Base-by-base conservation (phyloP, 2,329 filamentous ascomycete species). In the Stemphylium beticola region DNA sequence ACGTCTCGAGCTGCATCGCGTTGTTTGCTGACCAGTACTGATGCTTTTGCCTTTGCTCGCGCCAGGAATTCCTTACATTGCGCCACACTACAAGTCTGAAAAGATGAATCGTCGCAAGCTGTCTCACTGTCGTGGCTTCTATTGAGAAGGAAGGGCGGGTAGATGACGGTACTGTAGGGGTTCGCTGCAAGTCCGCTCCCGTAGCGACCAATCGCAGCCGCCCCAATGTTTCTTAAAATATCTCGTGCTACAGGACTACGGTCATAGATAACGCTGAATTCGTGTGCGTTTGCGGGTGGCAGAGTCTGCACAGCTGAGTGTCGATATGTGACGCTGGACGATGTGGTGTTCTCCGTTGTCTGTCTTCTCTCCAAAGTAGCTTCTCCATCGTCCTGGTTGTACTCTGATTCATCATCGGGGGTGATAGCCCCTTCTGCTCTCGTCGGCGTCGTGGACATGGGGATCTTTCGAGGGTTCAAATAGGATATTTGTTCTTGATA, bases 301-400 rank as follows among this genome's bases (percentile, higher is more conserved):
- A 53, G 26, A n/a, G 60, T 67, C n/a, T 69, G 65, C 1, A 59
- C 14, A 8, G 45, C 58, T 2, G 55, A 55, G 36, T 50, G 52
- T 14, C 60, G 57, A 17, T 63, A 69, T 9, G 41, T 54, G 42
- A 29, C 36, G 18, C 4, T 24, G 22, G 8, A 24, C 22, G 6
- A 24, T 5, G 22, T 4, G 22, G 2, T 24, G 22, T 4, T 4
- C 2, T 4, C 22, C 2, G 22, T 7, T 24, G 2, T 24, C 22
- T 6, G 22, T 24, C 22, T 7, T 24, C 6, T 7, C 22, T 24
- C 22, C 22, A 24, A 24, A 24, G 22, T 24, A 24, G 22, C 22
- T 24, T 7, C 6, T 7, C 22, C 8, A 7, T 7, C 3, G 6
- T 24, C 22, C 22, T 4, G 6, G 6, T 7, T 4, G 22, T 24